phyloP scores from a whole-genome alignment of 805 yeast species.

The Candida berthetii region DNA sequence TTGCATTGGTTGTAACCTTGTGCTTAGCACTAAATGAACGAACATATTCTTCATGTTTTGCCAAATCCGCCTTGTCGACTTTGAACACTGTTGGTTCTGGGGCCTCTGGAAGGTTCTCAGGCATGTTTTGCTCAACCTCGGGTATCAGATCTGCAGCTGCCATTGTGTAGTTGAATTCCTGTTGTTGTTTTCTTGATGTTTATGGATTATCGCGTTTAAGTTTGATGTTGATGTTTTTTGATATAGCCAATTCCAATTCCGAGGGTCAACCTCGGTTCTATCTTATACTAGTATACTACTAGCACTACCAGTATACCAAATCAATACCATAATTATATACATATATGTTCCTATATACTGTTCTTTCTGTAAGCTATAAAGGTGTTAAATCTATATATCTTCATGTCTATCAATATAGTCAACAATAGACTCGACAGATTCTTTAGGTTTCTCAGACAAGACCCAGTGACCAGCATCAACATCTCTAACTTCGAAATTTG shows the following conservation, averaged over 20 bases:
- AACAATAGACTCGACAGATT: slow-evolving; percentile 55
- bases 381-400: slow-evolving; percentile 13
- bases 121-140: slow-evolving; percentile 11
- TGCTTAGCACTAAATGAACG: slow-evolving; percentile 1
- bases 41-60: slow-evolving; percentile 7
- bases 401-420: slow-evolving; percentile 52
- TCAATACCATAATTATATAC: no score
- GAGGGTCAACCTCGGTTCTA: no score
- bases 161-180: neutral
- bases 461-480: slow-evolving; percentile 92
- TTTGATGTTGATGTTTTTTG: neutral
- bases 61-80: slow-evolving; percentile 4
- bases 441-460: slow-evolving; percentile 78
- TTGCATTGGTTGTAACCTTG: slow-evolving; percentile 4
- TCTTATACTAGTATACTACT: no score
- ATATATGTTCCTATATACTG: no score
- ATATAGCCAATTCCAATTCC: no score
- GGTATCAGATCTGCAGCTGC: neutral
- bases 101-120: slow-evolving; percentile 14
- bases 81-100: slow-evolving; percentile 19
- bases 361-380: neutral
- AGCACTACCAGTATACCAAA: no score
- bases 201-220: no score
- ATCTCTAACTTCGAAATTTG: slow-evolving; percentile 66
- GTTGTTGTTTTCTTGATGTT: no score